Base-by-base conservation (phyloP, 306 rosid genomes). In the Pyrus pyrifolia region DNA sequence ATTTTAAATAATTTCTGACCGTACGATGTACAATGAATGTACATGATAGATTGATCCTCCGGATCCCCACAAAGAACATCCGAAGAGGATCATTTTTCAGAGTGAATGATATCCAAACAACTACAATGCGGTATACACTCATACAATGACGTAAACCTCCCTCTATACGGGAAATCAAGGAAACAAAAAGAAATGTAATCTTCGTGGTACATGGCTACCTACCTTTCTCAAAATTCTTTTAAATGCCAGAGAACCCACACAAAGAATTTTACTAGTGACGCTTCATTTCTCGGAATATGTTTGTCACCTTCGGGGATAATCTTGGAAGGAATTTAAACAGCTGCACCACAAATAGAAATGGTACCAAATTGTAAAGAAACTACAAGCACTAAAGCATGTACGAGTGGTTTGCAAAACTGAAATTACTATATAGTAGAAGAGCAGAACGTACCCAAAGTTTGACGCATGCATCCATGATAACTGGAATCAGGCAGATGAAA, bases 281-380 rank as follows among this genome's bases (percentile, higher is more conserved):
- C 81, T 85, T 81, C 97, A 90, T 87, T 88, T 90, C 95, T 67
- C 21, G 90, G 83, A 95, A 88, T 77, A 95, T 79, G 78, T 85
- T 88, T 23, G 90, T 65, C 87, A 95, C 97, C 81, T 72, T 87
- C 1, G 97, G 98, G 27, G 98, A 95, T 80, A 92, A 82, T 72
- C 91, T 88, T 23, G 98, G 98, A 69, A 95, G 97, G 86, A 80
- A 95, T 74, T 95, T 95, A 62, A 90, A 95, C 65, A 95, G 44
- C 96, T 95, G 97, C 67, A 80, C 69, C 80, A 71, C 78, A 76
- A 76, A 57, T 42, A 67, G 51, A 53, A 38, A 55, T 35, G 60
- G 11, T 35, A 55, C 2, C 35, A 58, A 38, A 25, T 22, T 35
- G 23, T 31, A 63, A 33, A 65, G 15, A 30, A 33, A 5, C 40